Base-by-base conservation (phyloP, 2,329 filamentous ascomycete genomes). In the Trichoderma sp. region DNA sequence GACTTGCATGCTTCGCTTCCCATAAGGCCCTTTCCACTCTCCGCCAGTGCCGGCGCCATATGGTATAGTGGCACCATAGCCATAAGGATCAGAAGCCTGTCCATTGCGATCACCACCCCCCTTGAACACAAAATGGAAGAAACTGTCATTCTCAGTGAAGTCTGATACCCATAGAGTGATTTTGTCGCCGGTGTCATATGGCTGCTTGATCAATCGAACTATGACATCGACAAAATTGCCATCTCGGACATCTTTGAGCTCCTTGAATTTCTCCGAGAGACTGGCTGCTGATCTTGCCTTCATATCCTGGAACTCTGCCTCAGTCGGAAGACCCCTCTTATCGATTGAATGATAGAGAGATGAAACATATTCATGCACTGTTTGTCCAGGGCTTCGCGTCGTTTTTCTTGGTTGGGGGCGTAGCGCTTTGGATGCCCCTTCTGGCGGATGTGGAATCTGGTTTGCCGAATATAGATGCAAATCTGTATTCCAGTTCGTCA, bases 151-250 rank as follows among this genome's bases (percentile, higher is more conserved):
- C 60, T 86, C 80, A 0, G 93, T 96, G 76, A 94, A 97, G 77
- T 97, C 94, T 0, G 92, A 91, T 19, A 97, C 80, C 81, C 93
- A 93, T 0, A 97, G 71, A 5, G 87, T 86, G 13, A 86, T 78
- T 67, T 79, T 85, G 29, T 84, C 82, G 25, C 75, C 74, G 7
- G 72, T 22, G 34, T 82, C 78, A 52, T 77, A 82, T 0, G 85
- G 84, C 2, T 81, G 78, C 54, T 77, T 82, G 56, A 93, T 84
- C 2, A 97, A 87, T 74, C 94, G 86, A 2, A 86, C 93, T 19
- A 92, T 81, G 1, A 96, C 75, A 74, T 97, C 88, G 72, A 85
- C 87, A 74, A 90, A 96, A 0, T 73, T 81, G 15, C 78, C 76
- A 0, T 84, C 79, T 3, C 79, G 73, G 1, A 92, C 78, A 72